These are phyloP conservation scores for Arthrinium puccinioides DNA, from an alignment of 2,329 filamentous ascomycete species.

Conservation along the genomic window DNA sequence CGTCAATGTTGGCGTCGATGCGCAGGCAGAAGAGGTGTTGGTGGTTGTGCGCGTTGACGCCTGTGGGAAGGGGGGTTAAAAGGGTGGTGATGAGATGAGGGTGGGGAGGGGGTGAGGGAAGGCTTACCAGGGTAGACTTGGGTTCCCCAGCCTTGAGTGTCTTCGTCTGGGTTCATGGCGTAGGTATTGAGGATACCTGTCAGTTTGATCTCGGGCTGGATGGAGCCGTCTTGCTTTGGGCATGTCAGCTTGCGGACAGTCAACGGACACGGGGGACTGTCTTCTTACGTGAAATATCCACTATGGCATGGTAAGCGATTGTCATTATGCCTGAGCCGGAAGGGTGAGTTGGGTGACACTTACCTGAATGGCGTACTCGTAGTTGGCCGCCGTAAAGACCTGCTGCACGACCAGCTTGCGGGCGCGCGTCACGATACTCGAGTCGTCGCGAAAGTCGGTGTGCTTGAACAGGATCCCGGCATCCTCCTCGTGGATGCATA, in stretches of 20 bases:
- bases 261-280: too few relatives aligned
- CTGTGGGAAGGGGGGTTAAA: conserved; percentile 19
- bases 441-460: conserved; percentile 87
- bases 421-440: conserved; percentile 75
- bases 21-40: conserved; percentile 92
- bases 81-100: conserved; percentile 1
- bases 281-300: conserved; percentile 75
- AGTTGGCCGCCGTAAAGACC: conserved; percentile 92
- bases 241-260: too few relatives aligned
- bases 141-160: conserved; percentile 81
- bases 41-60: conserved; percentile 92
- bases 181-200: conserved; percentile 94
- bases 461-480: conserved; percentile 90
- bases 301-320: conserved; percentile 53
- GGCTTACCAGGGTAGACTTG: conserved; percentile 67
- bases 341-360: too few relatives aligned
- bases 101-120: too few relatives aligned
- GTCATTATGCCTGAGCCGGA: background rate
- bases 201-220: conserved; percentile 86
- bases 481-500: conserved; percentile 94
- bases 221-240: conserved; percentile 69
- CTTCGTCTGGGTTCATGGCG: conserved; percentile 69
- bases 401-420: conserved; percentile 84
- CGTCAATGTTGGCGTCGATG: conserved; percentile 81
- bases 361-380: conserved; percentile 65